Conservation (phyloP, 2,329 filamentous ascomycete species). For the Phoma sp. region DNA sequence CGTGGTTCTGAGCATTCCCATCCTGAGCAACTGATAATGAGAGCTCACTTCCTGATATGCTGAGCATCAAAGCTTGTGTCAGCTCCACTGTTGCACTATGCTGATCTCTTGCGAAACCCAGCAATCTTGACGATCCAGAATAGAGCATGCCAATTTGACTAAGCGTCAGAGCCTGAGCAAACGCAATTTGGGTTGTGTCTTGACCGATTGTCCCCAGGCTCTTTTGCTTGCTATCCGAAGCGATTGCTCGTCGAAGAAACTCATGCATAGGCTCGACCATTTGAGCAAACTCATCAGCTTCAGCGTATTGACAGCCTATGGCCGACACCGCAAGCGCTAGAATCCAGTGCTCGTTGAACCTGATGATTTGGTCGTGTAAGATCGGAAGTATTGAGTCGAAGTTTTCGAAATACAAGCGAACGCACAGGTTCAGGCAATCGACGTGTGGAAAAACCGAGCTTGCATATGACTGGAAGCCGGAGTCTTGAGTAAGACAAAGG, state of each 20-base stretch:
- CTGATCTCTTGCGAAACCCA: slow-evolving; percentile 3
- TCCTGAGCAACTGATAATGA: too few species aligned
- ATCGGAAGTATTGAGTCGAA: slow-evolving; percentile 37
- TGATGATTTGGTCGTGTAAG: slow-evolving; percentile 27
- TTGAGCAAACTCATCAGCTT: slow-evolving; percentile 8
- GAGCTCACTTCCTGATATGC: too few species aligned
- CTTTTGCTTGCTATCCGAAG: background rate
- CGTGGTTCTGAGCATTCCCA: too few species aligned
- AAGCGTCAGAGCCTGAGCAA: slow-evolving; percentile 10
- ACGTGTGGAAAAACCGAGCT: slow-evolving; percentile 1
- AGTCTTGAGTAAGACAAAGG: slow-evolving; percentile 3
- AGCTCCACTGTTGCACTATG: slow-evolving; percentile 8
- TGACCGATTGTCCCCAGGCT: background rate
- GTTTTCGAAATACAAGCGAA: slow-evolving; percentile 34
- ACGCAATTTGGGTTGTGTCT: background rate
- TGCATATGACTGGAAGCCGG: background rate
- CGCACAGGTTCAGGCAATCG: slow-evolving; percentile 22
- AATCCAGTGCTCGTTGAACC: slow-evolving; percentile 18
- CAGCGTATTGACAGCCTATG: slow-evolving; percentile 33
- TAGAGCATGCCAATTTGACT: slow-evolving; percentile 18
- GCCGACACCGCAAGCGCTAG: slow-evolving; percentile 35
- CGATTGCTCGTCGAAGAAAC: slow-evolving; percentile 12
- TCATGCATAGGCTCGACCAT: slow-evolving; percentile 13
- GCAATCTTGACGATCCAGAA: slow-evolving; percentile 3
- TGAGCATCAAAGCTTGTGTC: background rate